Evolutionary conservation across 176 grass and related monocot genomes (phyloP).

Genomic region (Melocanna baccifera): DNA sequence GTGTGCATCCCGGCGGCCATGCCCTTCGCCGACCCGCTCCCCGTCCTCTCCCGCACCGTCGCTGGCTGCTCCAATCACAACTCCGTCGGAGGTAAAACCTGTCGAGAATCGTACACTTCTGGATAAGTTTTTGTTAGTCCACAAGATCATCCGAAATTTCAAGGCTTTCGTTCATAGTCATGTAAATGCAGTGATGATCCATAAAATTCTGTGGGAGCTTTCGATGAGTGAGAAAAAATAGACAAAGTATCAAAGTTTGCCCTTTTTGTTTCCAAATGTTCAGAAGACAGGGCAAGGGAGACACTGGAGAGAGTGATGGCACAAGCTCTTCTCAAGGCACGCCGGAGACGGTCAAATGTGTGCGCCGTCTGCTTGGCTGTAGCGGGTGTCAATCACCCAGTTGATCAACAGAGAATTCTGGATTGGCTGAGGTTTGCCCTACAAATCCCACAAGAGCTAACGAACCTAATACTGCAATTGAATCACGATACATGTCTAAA

Average conservation of each 20-base stretch:
- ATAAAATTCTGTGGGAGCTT: background rate
- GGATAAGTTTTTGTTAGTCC: background rate
- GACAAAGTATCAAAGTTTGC: background rate
- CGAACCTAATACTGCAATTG: background rate
- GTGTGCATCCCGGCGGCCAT: constrained; percentile 58
- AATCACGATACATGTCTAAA: background rate
- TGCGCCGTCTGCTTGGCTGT: constrained; percentile 66
- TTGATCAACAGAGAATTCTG: constrained; percentile 64
- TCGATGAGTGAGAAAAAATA: background rate
- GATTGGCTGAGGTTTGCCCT: constrained; percentile 60
- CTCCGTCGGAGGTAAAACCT: constrained; percentile 64
- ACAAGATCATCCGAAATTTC: background rate
- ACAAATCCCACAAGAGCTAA: background rate
- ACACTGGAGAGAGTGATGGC: constrained; percentile 63
- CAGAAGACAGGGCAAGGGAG: constrained; percentile 66
- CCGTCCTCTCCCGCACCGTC: constrained; percentile 59
- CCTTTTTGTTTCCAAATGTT: background rate
- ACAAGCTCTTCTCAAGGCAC: constrained; percentile 63
- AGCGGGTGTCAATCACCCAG: constrained; percentile 61
- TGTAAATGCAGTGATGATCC: background rate
- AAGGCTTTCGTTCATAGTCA: background rate
- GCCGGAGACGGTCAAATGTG: constrained; percentile 38
- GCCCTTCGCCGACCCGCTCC: constrained; percentile 53
- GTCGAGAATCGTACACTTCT: background rate
- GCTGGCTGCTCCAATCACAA: constrained; percentile 77